phyloP scores from a whole-genome alignment of 2,329 filamentous ascomycete species.

The Verticillium dahliae region DNA sequence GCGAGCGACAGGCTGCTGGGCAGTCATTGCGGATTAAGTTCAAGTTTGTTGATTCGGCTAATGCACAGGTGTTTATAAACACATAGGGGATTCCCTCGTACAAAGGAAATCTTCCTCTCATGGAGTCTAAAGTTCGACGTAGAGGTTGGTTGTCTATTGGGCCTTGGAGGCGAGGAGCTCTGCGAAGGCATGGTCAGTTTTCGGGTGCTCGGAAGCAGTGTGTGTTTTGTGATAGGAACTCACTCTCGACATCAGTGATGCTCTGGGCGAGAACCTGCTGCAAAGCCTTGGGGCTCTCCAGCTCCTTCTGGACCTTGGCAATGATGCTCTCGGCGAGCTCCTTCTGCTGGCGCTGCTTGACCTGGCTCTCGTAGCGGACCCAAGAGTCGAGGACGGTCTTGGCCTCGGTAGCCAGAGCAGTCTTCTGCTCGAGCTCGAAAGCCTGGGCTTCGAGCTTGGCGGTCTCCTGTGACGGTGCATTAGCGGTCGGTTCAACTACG shows the following conservation, averaged over 20 bases:
- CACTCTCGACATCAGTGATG: slow-evolving; percentile 93
- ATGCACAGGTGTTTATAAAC: slow-evolving; percentile 56
- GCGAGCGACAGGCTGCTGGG: background rate
- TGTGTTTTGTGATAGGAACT: slow-evolving; percentile 9
- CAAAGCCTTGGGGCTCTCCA: slow-evolving; percentile 94
- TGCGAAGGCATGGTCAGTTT: slow-evolving; percentile 19
- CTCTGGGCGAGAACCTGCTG: slow-evolving; percentile 98
- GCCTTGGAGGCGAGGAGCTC: slow-evolving; percentile 58
- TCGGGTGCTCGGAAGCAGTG: slow-evolving; percentile 3
- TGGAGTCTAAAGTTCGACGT: slow-evolving; percentile 8
- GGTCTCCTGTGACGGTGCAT: slow-evolving; percentile 63
- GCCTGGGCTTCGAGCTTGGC: slow-evolving; percentile 92
- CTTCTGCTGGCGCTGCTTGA: slow-evolving; percentile 97
- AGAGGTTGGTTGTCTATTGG: slow-evolving; percentile 43
- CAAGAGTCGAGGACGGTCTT: slow-evolving; percentile 95
- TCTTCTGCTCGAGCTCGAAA: slow-evolving; percentile 95
- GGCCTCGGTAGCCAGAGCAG: slow-evolving; percentile 83
- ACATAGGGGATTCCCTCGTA: slow-evolving; percentile 32
- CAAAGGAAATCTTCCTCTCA: slow-evolving; percentile 41
- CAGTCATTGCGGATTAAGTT: background rate
- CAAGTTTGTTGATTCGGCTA: slow-evolving; percentile 42
- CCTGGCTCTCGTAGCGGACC: slow-evolving; percentile 97
- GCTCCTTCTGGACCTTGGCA: slow-evolving; percentile 96
- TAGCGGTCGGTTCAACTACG: background rate
- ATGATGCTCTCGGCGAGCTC: slow-evolving; percentile 92